Evolutionary conservation across 441 rosid genomes (phyloP), one percentile per base, ranked within the genome.

Genomic region (Pelargonium exstipulatum): DNA sequence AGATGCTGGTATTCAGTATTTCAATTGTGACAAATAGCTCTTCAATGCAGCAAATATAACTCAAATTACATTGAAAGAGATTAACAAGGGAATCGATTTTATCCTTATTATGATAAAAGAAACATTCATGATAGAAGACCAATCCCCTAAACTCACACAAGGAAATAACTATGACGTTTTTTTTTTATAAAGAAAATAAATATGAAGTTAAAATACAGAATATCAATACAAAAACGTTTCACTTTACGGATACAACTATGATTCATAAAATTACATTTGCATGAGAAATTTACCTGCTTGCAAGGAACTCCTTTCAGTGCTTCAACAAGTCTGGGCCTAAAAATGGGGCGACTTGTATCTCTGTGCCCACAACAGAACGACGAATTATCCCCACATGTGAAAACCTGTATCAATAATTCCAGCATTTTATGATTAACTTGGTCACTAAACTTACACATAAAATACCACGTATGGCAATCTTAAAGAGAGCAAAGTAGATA

Each of bases 321-420:
- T 77, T 91, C 96, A 37, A 94, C 91, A 66, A 85, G 84, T 83
- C 96, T 85, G 66, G 97, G 97, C 78, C 86, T 86, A 73, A 90
- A 91, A 73, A 94, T 85, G n/a, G 96, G 93, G 26, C 96, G 91
- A 73, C 73, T 82, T 13, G 87, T 87, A 73, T 88, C 92, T 75
- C 78, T 77, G 57, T 90, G 95, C 45, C 98, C 96, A 75, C 95
- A 94, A 62, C 93, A 91, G 74, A 81, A 88, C 46, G 97, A 90
- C 48, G 97, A 91, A 74, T 94, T 94, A 78, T 90, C 94, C 53
- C 98, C 98, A 68, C 98, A 91, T 53, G 98, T 91, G 75, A 87
- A 89, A 81, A 94, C 97, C 98, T 94, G 83, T 37, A 71, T 55
- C 57, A 72, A 16, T 32, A 66, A 65, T 68, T 67, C 49, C 29